Conservation (phyloP, 2,329 filamentous ascomycete species). For the Fusarium euwallaceae region DNA sequence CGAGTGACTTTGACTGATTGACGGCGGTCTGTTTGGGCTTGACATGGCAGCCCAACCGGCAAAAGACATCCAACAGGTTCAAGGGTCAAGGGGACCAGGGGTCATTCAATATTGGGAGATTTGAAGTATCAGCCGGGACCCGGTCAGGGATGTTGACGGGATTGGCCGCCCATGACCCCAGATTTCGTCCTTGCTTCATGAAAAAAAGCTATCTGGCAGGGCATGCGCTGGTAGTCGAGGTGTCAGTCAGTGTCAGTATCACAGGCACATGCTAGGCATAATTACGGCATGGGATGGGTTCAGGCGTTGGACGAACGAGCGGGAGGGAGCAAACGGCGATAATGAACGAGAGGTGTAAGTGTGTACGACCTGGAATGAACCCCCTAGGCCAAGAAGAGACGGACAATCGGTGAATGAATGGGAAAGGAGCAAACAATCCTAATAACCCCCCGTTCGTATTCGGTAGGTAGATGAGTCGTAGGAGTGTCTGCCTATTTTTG, state of each 20-base stretch:
- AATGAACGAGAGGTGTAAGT: background rate
- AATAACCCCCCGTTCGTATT: background rate
- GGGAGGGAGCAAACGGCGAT: background rate
- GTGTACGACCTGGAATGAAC: background rate
- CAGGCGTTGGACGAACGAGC: background rate
- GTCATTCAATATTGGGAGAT: background rate
- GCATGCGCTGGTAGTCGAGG: background rate
- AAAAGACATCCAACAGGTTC: background rate
- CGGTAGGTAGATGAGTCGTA: background rate
- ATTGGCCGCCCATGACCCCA: background rate
- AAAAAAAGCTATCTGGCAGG: background rate
- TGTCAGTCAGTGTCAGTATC: background rate
- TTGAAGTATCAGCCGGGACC: background rate
- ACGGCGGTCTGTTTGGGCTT: background rate
- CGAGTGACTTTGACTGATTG: background rate
- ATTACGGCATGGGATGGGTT: background rate
- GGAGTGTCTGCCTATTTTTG: conserved; percentile 1
- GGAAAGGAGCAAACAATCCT: conserved; percentile 12
- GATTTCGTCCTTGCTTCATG: conserved; percentile 2
- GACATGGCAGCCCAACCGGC: background rate
- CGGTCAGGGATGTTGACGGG: background rate
- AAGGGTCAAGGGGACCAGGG: background rate
- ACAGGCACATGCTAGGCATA: background rate
- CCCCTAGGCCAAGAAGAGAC: conserved; percentile 1
- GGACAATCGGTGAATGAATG: background rate